Percentiles rank a stretch among this genome's conserved stretches.
phyloP scores from a whole-genome alignment of 352 stramenopile genomes.

The Phytophthora sp. region DNA sequence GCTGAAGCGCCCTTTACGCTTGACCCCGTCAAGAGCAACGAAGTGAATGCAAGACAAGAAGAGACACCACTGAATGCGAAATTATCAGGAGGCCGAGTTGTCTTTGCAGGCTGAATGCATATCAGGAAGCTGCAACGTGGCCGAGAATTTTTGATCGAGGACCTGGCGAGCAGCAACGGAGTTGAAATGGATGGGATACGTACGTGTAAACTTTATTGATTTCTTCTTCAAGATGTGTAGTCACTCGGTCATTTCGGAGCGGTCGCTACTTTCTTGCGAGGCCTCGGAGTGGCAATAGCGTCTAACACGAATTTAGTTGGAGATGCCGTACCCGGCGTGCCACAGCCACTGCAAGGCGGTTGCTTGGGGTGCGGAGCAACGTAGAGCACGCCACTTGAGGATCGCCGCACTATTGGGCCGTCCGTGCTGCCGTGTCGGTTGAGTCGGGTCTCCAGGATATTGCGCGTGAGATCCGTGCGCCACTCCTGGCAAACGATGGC shows the following conservation, averaged over 20 bases:
- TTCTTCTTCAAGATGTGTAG: too few species aligned
- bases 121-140: too few species aligned
- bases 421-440: constrained; percentile 68
- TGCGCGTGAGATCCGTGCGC: constrained; percentile 64
- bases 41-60: too few species aligned
- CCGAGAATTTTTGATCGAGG: too few species aligned
- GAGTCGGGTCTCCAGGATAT: constrained; percentile 53
- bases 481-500: constrained; percentile 65
- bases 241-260: background rate
- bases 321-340: background rate
- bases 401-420: constrained; percentile 59
- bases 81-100: too few species aligned
- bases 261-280: constrained; percentile 18
- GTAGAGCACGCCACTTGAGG: constrained; percentile 56
- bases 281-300: constrained; percentile 31
- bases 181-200: too few species aligned
- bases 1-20: too few species aligned
- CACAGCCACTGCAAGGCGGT: background rate
- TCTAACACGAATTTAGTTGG: constrained; percentile 36
- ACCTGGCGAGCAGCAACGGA: too few species aligned
- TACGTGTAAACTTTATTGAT: too few species aligned
- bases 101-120: too few species aligned
- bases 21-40: too few species aligned
- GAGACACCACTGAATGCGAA: too few species aligned
- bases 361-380: constrained; percentile 33